These are phyloP conservation scores for Quercus cerris DNA, from an alignment of 306 rosid species.

Conservation along the genomic window DNA sequence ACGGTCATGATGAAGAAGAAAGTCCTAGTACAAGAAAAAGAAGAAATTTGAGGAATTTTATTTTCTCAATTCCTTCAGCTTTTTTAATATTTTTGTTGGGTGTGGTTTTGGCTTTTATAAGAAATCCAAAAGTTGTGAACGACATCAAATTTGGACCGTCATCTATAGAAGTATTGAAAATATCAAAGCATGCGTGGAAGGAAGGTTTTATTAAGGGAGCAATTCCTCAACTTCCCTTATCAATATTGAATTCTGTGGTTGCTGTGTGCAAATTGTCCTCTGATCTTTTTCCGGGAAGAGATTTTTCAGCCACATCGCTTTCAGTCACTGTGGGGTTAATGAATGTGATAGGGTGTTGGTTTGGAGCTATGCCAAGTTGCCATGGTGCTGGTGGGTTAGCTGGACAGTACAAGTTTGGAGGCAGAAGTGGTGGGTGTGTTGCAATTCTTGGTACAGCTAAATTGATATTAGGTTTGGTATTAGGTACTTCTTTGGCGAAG, in stretches of 20 bases:
- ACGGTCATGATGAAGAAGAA: background rate
- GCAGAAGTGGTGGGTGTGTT: conserved; percentile 84
- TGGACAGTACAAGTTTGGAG: conserved; percentile 81
- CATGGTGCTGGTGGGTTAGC: conserved; percentile 88
- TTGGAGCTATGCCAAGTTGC: conserved; percentile 78
- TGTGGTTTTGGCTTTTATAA: conserved; percentile 49
- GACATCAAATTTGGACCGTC: conserved; percentile 69
- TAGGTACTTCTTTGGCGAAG: conserved; percentile 58
- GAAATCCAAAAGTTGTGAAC: conserved; percentile 49
- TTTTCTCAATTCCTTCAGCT: conserved; percentile 66
- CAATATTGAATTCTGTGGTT: conserved; percentile 67
- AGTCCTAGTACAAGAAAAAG: background rate
- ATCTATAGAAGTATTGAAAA: conserved; percentile 37
- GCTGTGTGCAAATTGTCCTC: conserved; percentile 62
- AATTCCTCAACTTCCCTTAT: conserved; percentile 72
- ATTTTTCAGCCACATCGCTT: conserved; percentile 58
- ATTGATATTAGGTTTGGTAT: conserved; percentile 48
- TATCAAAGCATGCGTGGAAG: conserved; percentile 59
- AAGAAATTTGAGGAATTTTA: conserved; percentile 22
- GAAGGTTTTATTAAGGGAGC: conserved; percentile 73
- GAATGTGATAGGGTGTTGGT: conserved; percentile 78
- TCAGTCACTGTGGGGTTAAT: conserved; percentile 79
- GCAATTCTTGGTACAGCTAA: conserved; percentile 68
- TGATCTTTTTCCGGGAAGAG: conserved; percentile 62
- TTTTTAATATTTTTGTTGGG: conserved; percentile 57